Conservation (phyloP, 805 yeast genomes). For the Hanseniaspora guilliermondii region DNA sequence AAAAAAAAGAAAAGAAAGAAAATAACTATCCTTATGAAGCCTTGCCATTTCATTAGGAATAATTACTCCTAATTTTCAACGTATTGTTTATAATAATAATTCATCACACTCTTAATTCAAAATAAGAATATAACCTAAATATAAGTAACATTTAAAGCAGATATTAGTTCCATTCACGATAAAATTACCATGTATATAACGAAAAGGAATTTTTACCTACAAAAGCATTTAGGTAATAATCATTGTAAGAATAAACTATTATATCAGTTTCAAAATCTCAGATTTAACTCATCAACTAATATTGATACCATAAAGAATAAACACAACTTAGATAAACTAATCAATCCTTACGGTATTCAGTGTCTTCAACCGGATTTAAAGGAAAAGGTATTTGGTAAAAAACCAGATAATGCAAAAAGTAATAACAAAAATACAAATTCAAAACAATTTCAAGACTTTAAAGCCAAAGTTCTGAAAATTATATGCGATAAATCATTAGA, state of each 20-base stretch:
- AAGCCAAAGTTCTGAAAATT: slow-evolving; percentile 17
- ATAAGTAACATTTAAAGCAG: too few species aligned
- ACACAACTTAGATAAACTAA: slow-evolving; percentile 9
- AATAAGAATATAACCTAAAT: too few species aligned
- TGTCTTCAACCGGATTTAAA: slow-evolving; percentile 52
- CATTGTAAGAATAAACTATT: background rate
- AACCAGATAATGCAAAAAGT: slow-evolving; percentile 20
- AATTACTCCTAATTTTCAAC: too few species aligned
- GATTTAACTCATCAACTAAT: background rate
- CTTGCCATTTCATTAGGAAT: too few species aligned
- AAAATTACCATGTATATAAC: background rate
- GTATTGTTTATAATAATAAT: too few species aligned
- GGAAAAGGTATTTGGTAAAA: slow-evolving; percentile 38
- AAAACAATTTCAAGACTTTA: slow-evolving; percentile 27
- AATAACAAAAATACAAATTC: slow-evolving; percentile 17
- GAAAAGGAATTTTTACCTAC: background rate
- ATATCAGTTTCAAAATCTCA: background rate
- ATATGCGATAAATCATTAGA: slow-evolving; percentile 50
- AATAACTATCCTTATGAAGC: too few species aligned
- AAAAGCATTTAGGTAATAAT: background rate
- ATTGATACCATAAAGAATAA: background rate
- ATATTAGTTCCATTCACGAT: too few species aligned
- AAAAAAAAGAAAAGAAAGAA: too few species aligned
- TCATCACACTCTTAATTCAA: too few species aligned
- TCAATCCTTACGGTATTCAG: slow-evolving; percentile 73